phyloP scores from a whole-genome alignment of 176 grass and related monocot genomes.

The Musa acuminata region DNA sequence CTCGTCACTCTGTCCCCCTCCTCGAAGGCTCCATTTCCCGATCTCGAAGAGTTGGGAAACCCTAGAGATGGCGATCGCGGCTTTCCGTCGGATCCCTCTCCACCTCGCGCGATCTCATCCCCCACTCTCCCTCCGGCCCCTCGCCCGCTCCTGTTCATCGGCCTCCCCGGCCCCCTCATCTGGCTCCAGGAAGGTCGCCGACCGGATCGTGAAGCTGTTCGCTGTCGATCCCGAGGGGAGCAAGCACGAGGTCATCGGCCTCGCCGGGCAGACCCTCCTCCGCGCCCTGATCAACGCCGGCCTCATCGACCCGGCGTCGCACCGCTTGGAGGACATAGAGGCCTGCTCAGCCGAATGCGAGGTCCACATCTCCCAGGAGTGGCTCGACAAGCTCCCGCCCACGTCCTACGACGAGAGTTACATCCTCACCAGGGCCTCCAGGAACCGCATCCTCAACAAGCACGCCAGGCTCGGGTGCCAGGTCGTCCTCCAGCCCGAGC shows the following conservation, averaged over 20 bases:
- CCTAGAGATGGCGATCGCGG: conserved; percentile 73
- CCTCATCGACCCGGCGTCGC: conserved; percentile 83
- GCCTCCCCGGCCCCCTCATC: conserved; percentile 12
- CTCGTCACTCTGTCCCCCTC: background rate
- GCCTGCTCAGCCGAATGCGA: conserved; percentile 92
- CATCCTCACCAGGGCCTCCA: conserved; percentile 60
- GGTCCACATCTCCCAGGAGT: conserved; percentile 97
- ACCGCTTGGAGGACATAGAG: conserved; percentile 89
- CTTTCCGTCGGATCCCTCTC: conserved; percentile 46
- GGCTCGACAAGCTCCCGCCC: conserved; percentile 85
- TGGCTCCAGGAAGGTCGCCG: conserved; percentile 68
- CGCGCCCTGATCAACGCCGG: conserved; percentile 64
- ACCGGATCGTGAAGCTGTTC: conserved; percentile 86
- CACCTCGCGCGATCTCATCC: conserved; percentile 31
- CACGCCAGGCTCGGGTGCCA: conserved; percentile 88
- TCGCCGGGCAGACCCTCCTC: conserved; percentile 72
- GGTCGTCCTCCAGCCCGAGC: conserved; percentile 65
- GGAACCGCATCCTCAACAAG: conserved; percentile 84
- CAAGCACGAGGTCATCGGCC: conserved; percentile 60
- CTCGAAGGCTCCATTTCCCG: no score
- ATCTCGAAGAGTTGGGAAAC: conserved; percentile 4
- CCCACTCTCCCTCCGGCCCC: conserved; percentile 31
- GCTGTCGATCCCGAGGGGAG: conserved; percentile 62
- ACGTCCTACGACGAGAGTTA: conserved; percentile 68
- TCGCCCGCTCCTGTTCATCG: conserved; percentile 1